Percentiles rank a stretch among this genome's conserved stretches.
Conservation (phyloP, 768 basidiomycete genomes). For the Rhizopogon roseolus region DNA sequence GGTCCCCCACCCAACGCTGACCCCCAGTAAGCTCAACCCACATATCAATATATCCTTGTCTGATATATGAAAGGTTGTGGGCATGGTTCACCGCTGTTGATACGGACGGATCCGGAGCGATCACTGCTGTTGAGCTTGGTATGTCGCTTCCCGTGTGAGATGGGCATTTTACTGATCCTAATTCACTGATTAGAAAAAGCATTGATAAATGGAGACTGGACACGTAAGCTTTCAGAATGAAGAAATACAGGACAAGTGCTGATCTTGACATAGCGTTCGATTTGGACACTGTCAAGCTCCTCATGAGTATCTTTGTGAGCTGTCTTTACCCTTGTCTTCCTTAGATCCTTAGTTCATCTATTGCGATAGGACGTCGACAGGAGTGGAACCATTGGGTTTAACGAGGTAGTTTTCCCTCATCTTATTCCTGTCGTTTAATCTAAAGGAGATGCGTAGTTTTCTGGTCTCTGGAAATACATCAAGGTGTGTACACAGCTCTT, state of each 20-base stretch:
- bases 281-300: slow-evolving; percentile 79
- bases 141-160: slow-evolving; percentile 21
- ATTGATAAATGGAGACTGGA: slow-evolving; percentile 66
- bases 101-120: slow-evolving; percentile 60
- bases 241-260: neutral
- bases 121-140: slow-evolving; percentile 66
- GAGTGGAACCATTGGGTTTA: slow-evolving; percentile 75
- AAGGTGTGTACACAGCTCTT: slow-evolving; percentile 32
- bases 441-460: slow-evolving; percentile 39
- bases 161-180: neutral
- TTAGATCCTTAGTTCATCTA: neutral
- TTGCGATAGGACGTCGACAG: slow-evolving; percentile 57
- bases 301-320: slow-evolving; percentile 76
- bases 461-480: slow-evolving; percentile 80
- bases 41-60: too few species aligned
- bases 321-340: neutral
- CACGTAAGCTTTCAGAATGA: slow-evolving; percentile 44
- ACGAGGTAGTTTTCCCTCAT: slow-evolving; percentile 44
- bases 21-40: slow-evolving; percentile 53
- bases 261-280: slow-evolving; percentile 56
- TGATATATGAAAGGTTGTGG: slow-evolving; percentile 50
- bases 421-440: neutral
- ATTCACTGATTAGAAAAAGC: slow-evolving; percentile 33
- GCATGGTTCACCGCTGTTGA: slow-evolving; percentile 70
- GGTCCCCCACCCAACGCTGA: slow-evolving; percentile 53